phyloP scores from a whole-genome alignment of 805 yeast species.

The Suhomyces prunicola region DNA sequence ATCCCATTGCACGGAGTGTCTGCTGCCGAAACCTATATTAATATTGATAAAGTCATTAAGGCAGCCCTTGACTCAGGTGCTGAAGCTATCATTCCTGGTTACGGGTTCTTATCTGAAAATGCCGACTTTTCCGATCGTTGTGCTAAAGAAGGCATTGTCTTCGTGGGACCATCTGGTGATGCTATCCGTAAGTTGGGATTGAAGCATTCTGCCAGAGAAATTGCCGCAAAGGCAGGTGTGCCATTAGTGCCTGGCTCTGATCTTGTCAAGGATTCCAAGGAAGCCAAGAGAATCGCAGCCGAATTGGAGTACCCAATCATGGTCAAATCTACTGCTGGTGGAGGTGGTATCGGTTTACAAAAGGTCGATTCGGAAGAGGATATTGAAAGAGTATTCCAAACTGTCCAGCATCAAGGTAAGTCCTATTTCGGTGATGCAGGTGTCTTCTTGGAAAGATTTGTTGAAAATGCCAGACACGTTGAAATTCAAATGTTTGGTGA shows the following conservation, averaged over 20 bases:
- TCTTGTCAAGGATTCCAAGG: slow-evolving; percentile 64
- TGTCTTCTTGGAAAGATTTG: slow-evolving; percentile 91
- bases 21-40: slow-evolving; percentile 88
- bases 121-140: slow-evolving; percentile 94
- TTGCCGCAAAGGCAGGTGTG: slow-evolving; percentile 87
- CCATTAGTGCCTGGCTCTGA: slow-evolving; percentile 98
- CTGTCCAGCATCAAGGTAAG: slow-evolving; percentile 91
- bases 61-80: slow-evolving; percentile 85
- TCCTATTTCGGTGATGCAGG: slow-evolving; percentile 94
- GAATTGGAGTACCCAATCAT: slow-evolving; percentile 82
- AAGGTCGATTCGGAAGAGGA: slow-evolving; percentile 83
- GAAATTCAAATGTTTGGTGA: slow-evolving; percentile 97
- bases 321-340: slow-evolving; percentile 98
- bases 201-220: slow-evolving; percentile 94
- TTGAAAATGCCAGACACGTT: slow-evolving; percentile 92
- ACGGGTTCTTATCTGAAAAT: slow-evolving; percentile 93
- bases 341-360: slow-evolving; percentile 98
- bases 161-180: slow-evolving; percentile 96
- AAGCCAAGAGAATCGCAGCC: slow-evolving; percentile 74
- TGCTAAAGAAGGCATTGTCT: slow-evolving; percentile 75
- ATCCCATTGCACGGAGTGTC: slow-evolving; percentile 75
- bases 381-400: slow-evolving; percentile 77
- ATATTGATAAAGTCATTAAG: slow-evolving; percentile 75
- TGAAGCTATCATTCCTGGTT: slow-evolving; percentile 97
- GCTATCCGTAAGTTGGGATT: slow-evolving; percentile 88